Evolutionary conservation across 371 early-diverging fungal genomes (phyloP).

Genomic region (Mucor piriformis): DNA sequence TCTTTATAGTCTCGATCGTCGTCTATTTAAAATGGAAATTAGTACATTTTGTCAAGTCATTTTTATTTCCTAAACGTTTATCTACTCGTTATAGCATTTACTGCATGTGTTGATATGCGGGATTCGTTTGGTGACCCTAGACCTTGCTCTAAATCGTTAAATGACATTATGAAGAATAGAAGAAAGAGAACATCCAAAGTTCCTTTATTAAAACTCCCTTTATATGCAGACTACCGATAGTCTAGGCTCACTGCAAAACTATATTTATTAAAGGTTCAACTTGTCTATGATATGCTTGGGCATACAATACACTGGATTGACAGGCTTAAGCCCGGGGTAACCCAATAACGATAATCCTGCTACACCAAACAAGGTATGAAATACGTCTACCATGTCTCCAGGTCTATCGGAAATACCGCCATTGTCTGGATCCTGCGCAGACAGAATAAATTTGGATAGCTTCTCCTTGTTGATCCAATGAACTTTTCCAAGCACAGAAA

Average conservation of each 20-base stretch:
- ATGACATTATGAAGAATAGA: conserved; percentile 43
- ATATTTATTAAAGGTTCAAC: conserved; percentile 47
- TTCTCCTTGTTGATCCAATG: conserved; percentile 89
- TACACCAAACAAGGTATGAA: conserved; percentile 97
- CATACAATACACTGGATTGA: conserved; percentile 96
- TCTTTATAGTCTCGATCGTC: conserved; percentile 58
- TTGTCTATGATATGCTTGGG: conserved; percentile 72
- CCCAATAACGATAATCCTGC: conserved; percentile 88
- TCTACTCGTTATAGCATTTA: not conserved
- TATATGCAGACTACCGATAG: not conserved
- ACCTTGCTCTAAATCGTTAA: conserved; percentile 61
- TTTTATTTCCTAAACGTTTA: no score
- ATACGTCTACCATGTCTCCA: conserved; percentile 93
- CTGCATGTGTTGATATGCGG: not conserved
- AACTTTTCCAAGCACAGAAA: conserved; percentile 80
- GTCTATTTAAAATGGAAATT: conserved; percentile 22
- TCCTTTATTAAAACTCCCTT: not conserved
- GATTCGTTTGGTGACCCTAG: conserved; percentile 23
- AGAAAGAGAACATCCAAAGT: conserved; percentile 6
- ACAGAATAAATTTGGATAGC: conserved; percentile 81
- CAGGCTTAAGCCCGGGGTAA: conserved; percentile 68
- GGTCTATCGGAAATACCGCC: conserved; percentile 98
- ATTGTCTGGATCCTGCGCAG: conserved; percentile 84
- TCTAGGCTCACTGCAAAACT: not conserved
- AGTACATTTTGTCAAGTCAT: not conserved